Conservation (phyloP, 768 basidiomycete genomes). For the Podaxis pistillaris region DNA sequence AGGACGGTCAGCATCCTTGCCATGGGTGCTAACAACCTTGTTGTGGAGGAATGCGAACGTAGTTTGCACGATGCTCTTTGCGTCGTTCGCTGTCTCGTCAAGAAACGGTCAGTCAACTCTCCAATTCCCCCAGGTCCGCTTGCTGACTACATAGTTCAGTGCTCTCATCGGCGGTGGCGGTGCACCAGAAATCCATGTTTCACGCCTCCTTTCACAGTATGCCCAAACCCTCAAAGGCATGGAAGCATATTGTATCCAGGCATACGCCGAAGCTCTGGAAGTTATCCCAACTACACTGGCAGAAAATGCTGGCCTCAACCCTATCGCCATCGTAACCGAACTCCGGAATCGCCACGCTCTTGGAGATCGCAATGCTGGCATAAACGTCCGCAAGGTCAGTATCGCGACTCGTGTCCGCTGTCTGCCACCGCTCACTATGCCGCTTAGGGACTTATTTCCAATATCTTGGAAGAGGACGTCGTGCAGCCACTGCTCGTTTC, state of each 20-base stretch:
- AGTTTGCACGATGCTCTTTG: constrained; percentile 99
- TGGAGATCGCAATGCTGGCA: constrained; percentile 92
- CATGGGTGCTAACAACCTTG: constrained; percentile 89
- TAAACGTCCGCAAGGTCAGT: constrained; percentile 94
- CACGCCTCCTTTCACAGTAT: constrained; percentile 85
- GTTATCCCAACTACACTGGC: constrained; percentile 97
- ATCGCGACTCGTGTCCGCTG: not conserved
- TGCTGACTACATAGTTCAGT: constrained; percentile 29
- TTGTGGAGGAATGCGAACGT: constrained; percentile 95
- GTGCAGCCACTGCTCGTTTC: constrained; percentile 94
- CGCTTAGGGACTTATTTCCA: constrained; percentile 86
- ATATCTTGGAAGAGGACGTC: constrained; percentile 96
- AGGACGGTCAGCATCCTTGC: constrained; percentile 95
- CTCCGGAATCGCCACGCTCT: constrained; percentile 94
- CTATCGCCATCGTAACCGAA: constrained; percentile 97
- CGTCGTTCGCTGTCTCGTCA: constrained; percentile 96
- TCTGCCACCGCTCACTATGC: not conserved
- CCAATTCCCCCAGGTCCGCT: not conserved
- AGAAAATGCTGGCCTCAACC: constrained; percentile 97
- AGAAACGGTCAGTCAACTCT: constrained; percentile 73
- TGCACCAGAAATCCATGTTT: constrained; percentile 97
- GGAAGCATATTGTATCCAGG: constrained; percentile 99
- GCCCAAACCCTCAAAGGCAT: constrained; percentile 94
- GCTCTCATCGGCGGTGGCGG: constrained; percentile 96
- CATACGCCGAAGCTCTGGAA: constrained; percentile 96